These are phyloP conservation scores for Escovopsis sp. DNA, from an alignment of 2,329 filamentous ascomycete species.

Conservation along the genomic window DNA sequence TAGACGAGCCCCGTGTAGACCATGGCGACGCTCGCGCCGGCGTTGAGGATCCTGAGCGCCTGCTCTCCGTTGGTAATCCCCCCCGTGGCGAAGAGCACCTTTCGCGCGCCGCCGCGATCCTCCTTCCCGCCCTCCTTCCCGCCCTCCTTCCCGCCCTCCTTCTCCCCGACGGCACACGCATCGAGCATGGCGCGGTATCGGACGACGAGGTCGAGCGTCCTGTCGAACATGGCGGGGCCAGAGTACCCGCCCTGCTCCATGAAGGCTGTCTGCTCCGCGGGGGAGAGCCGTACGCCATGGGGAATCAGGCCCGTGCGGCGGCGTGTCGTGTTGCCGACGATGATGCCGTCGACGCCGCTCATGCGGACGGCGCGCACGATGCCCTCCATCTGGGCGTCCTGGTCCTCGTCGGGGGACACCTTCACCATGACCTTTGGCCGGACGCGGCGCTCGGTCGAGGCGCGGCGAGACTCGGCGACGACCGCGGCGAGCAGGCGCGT, in stretches of 20 bases:
- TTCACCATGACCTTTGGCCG: slow-evolving; percentile 81
- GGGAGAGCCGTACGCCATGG: slow-evolving; percentile 45
- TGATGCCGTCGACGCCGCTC: slow-evolving; percentile 84
- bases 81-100: slow-evolving; percentile 85
- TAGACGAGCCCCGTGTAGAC: slow-evolving; percentile 68
- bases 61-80: slow-evolving; percentile 82
- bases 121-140: no score
- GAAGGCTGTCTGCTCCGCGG: slow-evolving; percentile 51
- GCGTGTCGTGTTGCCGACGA: slow-evolving; percentile 95
- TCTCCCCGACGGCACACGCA: slow-evolving; percentile 20
- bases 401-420: slow-evolving; percentile 89
- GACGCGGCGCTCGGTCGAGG: slow-evolving; percentile 42
- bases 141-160: slow-evolving; percentile 20
- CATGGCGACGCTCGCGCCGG: slow-evolving; percentile 82
- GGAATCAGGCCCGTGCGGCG: slow-evolving; percentile 58
- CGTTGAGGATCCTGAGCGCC: slow-evolving; percentile 66
- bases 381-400: slow-evolving; percentile 66
- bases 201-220: slow-evolving; percentile 62
- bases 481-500: slow-evolving; percentile 69
- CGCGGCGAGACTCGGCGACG: slow-evolving; percentile 57
- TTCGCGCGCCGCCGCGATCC: no score
- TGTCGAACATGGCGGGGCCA: slow-evolving; percentile 73
- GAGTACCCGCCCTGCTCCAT: slow-evolving; percentile 78
- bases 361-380: slow-evolving; percentile 74
- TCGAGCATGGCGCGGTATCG: slow-evolving; percentile 62